Conservation (phyloP, 352 stramenopile species). For the Phytopythium montanum region DNA sequence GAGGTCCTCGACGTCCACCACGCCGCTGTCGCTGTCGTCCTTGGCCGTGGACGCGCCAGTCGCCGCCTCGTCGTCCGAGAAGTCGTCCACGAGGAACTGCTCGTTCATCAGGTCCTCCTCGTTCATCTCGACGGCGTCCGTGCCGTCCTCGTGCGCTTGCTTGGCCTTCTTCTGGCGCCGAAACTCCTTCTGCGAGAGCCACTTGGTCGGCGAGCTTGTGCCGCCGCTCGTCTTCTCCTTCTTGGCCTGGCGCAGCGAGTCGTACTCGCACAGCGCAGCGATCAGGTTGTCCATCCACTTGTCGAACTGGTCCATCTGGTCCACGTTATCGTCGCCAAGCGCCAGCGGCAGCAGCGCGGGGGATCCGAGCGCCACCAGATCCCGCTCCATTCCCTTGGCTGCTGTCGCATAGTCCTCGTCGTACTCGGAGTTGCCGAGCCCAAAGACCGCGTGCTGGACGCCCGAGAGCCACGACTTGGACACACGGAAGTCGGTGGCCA, state of each 20-base stretch:
- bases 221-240: conserved; percentile 27
- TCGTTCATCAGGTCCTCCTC: conserved; percentile 88
- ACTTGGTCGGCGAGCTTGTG: conserved; percentile 23
- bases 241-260: conserved; percentile 33
- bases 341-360: conserved; percentile 52
- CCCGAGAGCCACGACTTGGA: conserved; percentile 77
- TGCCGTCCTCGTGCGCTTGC: conserved; percentile 49
- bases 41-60: conserved; percentile 21
- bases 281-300: conserved; percentile 79
- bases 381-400: conserved; percentile 64
- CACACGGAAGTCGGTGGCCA: conserved; percentile 88
- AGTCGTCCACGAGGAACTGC: conserved; percentile 65
- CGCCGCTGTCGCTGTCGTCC: conserved; percentile 32
- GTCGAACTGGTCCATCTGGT: conserved; percentile 81
- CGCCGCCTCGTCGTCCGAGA: conserved; percentile 55
- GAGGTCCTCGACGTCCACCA: conserved; percentile 87
- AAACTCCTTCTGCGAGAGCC: conserved; percentile 83
- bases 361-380: conserved; percentile 64
- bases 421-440: conserved; percentile 86
- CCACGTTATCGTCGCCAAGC: conserved; percentile 79
- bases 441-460: conserved; percentile 77
- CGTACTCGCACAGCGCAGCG: conserved; percentile 73
- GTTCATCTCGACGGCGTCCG: conserved; percentile 59
- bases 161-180: conserved; percentile 79
- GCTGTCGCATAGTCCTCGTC: conserved; percentile 84